Conservation (phyloP, 768 basidiomycete species). For the Serendipita indica region DNA sequence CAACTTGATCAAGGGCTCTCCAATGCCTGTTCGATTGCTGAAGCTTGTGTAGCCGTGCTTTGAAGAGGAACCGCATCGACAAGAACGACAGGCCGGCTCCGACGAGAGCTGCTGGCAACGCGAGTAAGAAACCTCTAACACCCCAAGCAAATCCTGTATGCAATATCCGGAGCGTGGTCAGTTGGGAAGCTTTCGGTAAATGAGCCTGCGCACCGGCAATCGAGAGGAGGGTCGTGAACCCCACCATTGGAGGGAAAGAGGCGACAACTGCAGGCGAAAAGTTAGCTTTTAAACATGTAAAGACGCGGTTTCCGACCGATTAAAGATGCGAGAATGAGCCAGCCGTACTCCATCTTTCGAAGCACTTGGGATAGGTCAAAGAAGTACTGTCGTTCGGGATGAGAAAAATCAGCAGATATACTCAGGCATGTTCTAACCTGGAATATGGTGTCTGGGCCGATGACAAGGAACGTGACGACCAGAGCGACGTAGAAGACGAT, state of each 20-base stretch:
- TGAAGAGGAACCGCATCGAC: slow-evolving; percentile 44
- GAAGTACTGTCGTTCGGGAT: slow-evolving; percentile 19
- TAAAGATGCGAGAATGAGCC: slow-evolving; percentile 36
- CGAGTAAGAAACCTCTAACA: slow-evolving; percentile 56
- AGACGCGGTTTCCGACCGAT: slow-evolving; percentile 32
- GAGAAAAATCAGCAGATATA: too few species aligned
- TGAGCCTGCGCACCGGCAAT: background rate
- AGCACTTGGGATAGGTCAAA: slow-evolving; percentile 55
- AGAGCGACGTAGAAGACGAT: background rate
- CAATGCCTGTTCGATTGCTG: slow-evolving; percentile 51
- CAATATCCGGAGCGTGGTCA: background rate
- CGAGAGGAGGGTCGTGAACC: slow-evolving; percentile 38
- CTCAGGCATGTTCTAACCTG: background rate
- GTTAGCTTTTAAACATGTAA: background rate
- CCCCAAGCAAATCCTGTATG: slow-evolving; percentile 70
- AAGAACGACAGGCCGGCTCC: slow-evolving; percentile 53
- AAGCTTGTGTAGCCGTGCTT: slow-evolving; percentile 41
- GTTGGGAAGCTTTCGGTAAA: too few species aligned
- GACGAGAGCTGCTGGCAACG: slow-evolving; percentile 40
- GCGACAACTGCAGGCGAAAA: slow-evolving; percentile 26
- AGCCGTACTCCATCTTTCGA: slow-evolving; percentile 44
- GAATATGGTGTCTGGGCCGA: slow-evolving; percentile 1
- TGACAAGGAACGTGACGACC: background rate
- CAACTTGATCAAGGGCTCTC: slow-evolving; percentile 60
- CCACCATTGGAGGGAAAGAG: slow-evolving; percentile 45